These are phyloP conservation scores for Coemansia sp. DNA, from an alignment of 192 early-diverging fungal species.

Conservation along the genomic window DNA sequence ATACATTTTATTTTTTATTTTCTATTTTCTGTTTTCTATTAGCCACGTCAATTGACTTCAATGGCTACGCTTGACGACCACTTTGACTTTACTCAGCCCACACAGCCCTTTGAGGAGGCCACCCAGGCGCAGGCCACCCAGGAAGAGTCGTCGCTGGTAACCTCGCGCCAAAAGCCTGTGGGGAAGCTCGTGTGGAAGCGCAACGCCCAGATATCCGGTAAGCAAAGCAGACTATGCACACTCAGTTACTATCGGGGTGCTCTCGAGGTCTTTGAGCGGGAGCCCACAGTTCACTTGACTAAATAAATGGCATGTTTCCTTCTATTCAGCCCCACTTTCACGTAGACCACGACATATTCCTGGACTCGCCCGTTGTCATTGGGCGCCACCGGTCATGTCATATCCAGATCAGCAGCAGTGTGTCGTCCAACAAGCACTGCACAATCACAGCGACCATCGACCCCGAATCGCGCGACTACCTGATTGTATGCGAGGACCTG, in stretches of 20 bases:
- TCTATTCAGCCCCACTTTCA: too few species aligned
- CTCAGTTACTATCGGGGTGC: too few species aligned
- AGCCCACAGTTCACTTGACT: conserved; percentile 1
- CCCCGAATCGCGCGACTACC: conserved; percentile 24
- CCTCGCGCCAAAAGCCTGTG: conserved; percentile 32
- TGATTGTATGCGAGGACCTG: conserved; percentile 52
- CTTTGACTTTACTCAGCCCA: conserved; percentile 52
- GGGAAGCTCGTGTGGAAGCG: conserved; percentile 52
- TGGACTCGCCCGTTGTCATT: conserved; percentile 39
- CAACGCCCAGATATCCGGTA: conserved; percentile 37
- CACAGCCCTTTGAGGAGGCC: conserved; percentile 52
- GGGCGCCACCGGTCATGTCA: conserved; percentile 52
- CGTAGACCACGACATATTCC: conserved; percentile 47
- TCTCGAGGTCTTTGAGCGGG: too few species aligned
- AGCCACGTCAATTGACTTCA: neutral
- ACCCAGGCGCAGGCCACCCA: conserved; percentile 39
- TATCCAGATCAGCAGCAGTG: conserved; percentile 39
- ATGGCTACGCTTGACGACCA: conserved; percentile 38
- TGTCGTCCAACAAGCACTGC: conserved; percentile 56
- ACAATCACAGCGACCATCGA: conserved; percentile 33
- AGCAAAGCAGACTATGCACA: neutral
- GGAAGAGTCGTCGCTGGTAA: conserved; percentile 31
- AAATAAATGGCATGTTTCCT: neutral
- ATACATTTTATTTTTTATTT: neutral
- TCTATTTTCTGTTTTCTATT: neutral